phyloP scores from a whole-genome alignment of 208 protist genomes.

The Crithidia bombi region DNA sequence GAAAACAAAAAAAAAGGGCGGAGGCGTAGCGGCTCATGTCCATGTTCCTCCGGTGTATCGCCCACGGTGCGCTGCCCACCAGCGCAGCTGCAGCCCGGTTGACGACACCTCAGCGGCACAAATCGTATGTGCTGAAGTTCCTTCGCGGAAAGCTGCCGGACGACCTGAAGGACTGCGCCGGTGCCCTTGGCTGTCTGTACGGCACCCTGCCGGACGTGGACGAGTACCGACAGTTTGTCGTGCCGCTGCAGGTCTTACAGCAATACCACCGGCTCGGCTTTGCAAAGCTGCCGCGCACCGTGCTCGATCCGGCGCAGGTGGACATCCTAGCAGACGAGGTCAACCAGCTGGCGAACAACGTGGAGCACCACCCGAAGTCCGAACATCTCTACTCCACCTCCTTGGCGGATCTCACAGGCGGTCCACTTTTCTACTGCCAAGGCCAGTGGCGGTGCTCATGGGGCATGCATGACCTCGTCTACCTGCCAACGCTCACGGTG shows the following conservation, averaged over 20 bases:
- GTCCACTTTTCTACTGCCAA: conserved; percentile 86
- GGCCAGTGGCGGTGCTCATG: conserved; percentile 83
- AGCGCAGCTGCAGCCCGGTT: conserved; percentile 2
- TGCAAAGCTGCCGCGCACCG: conserved; percentile 67
- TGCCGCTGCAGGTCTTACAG: conserved; percentile 62
- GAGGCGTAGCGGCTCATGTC: too few relatives aligned
- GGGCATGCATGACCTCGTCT: conserved; percentile 89
- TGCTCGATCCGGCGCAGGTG: conserved; percentile 69
- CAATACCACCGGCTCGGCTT: conserved; percentile 83
- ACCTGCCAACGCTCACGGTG: conserved; percentile 79
- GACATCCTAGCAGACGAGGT: conserved; percentile 85
- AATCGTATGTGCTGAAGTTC: conserved; percentile 87
- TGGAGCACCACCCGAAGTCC: conserved; percentile 83
- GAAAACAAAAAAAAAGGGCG: too few relatives aligned
- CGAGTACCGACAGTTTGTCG: conserved; percentile 83
- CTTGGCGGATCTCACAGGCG: conserved; percentile 71
- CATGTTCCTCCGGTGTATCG: not conserved
- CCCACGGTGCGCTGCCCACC: not conserved
- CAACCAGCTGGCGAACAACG: conserved; percentile 83
- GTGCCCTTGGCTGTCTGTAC: conserved; percentile 83
- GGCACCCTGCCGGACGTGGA: conserved; percentile 84
- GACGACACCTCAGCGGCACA: conserved; percentile 31
- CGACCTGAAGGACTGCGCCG: conserved; percentile 86
- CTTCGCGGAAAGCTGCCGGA: conserved; percentile 72
- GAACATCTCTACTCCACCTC: conserved; percentile 84